Evolutionary conservation across 805 yeast species (phyloP), one percentile per base, ranked within the genome.

Genomic region (Danielia reshetovae): DNA sequence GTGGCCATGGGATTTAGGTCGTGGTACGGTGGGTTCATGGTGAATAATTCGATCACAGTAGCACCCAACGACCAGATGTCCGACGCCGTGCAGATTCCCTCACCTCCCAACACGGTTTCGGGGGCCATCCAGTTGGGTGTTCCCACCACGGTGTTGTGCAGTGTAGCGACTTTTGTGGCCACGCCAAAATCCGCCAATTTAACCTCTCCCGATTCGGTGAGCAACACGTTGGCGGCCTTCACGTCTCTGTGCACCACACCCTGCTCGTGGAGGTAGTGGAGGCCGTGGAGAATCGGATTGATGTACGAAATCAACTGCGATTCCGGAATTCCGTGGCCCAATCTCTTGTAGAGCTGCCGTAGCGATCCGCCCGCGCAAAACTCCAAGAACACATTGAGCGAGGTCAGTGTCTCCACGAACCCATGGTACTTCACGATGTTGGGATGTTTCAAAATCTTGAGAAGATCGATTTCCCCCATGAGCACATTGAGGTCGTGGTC

Each of bases 41-140:
- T 82, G 33, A 86, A 64, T 27, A 93, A 65, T 56, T 93, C 98
- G 2, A 90, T 76, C 3, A 89, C 75, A 0, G 97, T 90, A n/a
- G 97, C 94, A 3, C 97, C 98, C 18, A 93, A 59, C 6, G 95
- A 85, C 97, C 93, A 85, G 18, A 85, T 76, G 61, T 93, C 98
- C 2, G 95, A 85, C 2, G 94, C 83, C 0, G 90, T 77, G 7
- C 94, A 81, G 2, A 90, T 83, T 3, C 94, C 95, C 50, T 82
- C 85, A 48, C 72, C 72, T 1, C 87, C 79, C 27, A 81, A 68
- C 4, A 93, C 84, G 2, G 94, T 79, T 54, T 93, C 98, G 0
- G 98, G 98, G 0, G 98, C 97, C 96, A 93, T 89, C 97, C 97
- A 93, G 54, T 90, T 85, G 0, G 97, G 95, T 0, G 97, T 87